A percentile compares a stretch with the other conserved stretches of the same genome.
These are phyloP conservation scores for Niveomyces coronatus DNA, from an alignment of 2,329 filamentous ascomycete species.

Conservation along the genomic window DNA sequence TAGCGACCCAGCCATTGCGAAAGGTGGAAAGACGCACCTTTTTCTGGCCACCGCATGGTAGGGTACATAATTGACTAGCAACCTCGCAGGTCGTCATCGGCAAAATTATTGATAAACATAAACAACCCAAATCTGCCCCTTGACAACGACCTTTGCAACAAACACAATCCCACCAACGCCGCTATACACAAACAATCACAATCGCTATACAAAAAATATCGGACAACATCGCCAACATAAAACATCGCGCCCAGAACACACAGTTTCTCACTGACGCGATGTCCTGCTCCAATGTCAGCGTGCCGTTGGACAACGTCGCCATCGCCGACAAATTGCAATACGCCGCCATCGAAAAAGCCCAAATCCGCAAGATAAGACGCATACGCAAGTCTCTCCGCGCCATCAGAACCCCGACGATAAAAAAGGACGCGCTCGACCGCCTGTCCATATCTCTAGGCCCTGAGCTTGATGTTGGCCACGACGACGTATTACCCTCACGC, in stretches of 20 bases:
- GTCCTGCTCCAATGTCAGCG: not conserved
- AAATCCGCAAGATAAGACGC: not conserved
- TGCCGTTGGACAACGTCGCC: not conserved
- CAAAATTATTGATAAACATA: too few species aligned
- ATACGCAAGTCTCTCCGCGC: conserved; percentile 1
- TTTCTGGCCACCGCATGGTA: too few species aligned
- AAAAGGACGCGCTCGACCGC: not conserved
- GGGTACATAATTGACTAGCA: too few species aligned
- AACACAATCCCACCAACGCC: conserved; percentile 2
- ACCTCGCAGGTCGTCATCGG: too few species aligned
- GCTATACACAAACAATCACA: not conserved
- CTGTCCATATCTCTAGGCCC: conserved; percentile 1
- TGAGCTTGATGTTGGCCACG: not conserved
- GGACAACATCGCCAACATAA: not conserved
- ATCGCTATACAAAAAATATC: not conserved
- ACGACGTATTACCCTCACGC: not conserved
- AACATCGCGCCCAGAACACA: not conserved
- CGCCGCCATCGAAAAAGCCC: conserved; percentile 1
- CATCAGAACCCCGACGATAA: not conserved
- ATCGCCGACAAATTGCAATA: conserved; percentile 1
- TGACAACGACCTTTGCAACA: conserved; percentile 1
- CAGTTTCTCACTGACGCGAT: not conserved
- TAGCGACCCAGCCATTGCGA: too few species aligned
- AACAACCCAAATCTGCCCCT: too few species aligned
- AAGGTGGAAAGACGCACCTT: too few species aligned